Evolutionary conservation across 2,329 filamentous ascomycete genomes (phyloP), one percentile per base, ranked within the genome.

Genomic region (Fusarium musae): DNA sequence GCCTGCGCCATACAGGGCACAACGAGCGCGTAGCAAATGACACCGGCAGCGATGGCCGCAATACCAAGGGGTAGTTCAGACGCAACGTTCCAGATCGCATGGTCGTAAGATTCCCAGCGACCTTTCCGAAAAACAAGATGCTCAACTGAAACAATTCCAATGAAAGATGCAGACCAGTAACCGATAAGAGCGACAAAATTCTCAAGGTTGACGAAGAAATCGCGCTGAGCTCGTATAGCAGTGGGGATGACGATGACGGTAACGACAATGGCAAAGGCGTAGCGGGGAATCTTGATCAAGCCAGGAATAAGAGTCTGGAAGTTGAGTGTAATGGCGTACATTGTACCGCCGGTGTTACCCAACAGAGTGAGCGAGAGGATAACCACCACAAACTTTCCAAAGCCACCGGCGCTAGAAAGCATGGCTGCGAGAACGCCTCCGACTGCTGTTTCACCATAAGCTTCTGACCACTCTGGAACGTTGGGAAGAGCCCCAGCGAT

Each of bases 321-420:
- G 83, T 91, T 91, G 71, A 92, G 84, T 7, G 89, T 89, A 73
- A 91, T 86, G 75, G 87, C 87, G 82, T 92, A 92, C 80, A 89
- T 87, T 21, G 88, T 89, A 21, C 86, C 87, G 4, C 87, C 83
- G 16, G 90, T 83, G 79, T 91, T 91, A 32, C 89, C 90, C 16
- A 92, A 80, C 49, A 91, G 79, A 2, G 86, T 87, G 44, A 90
- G 83, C 10, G 87, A 85, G 23, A 91, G 84, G 12, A 91, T 78
- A 5, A 91, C 89, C 4, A 89, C 86, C 23, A 91, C 81, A 72
- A 92, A 91, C 70, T 88, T 88, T 64, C 89, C 90, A 71, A 92
- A 91, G 0, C 88, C 88, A 47, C 88, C 88, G 0, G 86, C 86
- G 7, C 87, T 86, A 4, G 83, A 80, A 2, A 91, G 83, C 87